Conservation (phyloP, 148 eudicot genomes). For the Chenopodium formosanum region DNA sequence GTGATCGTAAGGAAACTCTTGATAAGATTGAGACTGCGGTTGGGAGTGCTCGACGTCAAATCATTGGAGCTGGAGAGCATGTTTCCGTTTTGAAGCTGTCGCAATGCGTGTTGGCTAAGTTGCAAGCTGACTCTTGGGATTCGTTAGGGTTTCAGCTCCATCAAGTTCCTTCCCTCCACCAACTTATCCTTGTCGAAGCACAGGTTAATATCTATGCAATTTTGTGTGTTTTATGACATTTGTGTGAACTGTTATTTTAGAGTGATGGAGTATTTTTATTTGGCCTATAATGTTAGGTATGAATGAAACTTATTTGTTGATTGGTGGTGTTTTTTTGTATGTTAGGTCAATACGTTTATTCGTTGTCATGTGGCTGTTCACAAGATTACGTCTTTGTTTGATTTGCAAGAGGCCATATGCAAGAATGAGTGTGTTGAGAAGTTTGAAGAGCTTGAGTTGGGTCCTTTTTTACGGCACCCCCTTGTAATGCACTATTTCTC, state of each 20-base stretch:
- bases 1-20: constrained; percentile 21
- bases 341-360: constrained; percentile 75
- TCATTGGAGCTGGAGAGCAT: constrained; percentile 42
- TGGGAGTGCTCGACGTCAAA: constrained; percentile 32
- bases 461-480: constrained; percentile 74
- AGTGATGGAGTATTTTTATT: no score
- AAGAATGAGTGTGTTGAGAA: constrained; percentile 58
- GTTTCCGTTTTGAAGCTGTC: constrained; percentile 73
- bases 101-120: constrained; percentile 47
- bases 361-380: constrained; percentile 78
- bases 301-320: background rate
- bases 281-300: background rate
- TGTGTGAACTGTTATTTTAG: no score
- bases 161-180: constrained; percentile 56
- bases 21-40: constrained; percentile 52
- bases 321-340: background rate
- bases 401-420: constrained; percentile 75
- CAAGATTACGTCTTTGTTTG: constrained; percentile 66
- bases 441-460: constrained; percentile 85
- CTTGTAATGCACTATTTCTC: constrained; percentile 80
- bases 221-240: background rate
- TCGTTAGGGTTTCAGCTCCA: constrained; percentile 67
- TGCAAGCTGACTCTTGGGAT: constrained; percentile 75
- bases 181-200: constrained; percentile 55
- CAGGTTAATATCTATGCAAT: constrained; percentile 43